Evolutionary conservation across 2,329 filamentous ascomycete species (phyloP).

Genomic region (Talaromyces sp.): DNA sequence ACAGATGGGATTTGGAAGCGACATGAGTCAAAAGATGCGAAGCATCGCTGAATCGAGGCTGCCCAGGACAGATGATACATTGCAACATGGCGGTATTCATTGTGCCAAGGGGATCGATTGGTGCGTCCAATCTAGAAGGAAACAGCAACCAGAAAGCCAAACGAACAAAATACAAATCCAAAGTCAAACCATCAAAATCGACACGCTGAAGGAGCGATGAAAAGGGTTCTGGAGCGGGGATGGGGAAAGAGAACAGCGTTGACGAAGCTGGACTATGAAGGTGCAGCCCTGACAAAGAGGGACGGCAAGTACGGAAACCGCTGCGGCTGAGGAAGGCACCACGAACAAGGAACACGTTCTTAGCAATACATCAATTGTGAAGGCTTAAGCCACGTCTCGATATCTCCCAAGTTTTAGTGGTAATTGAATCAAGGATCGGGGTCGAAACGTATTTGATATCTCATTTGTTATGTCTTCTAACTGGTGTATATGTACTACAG

Average conservation of each 20-base stretch:
- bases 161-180: constrained; percentile 1
- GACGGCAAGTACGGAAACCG: too few relatives aligned
- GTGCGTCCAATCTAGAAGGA: constrained; percentile 19
- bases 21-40: constrained; percentile 93
- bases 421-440: not conserved
- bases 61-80: constrained; percentile 82
- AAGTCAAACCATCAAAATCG: constrained; percentile 9
- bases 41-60: constrained; percentile 81
- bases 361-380: not conserved
- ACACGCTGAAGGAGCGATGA: constrained; percentile 27
- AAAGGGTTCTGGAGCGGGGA: not conserved
- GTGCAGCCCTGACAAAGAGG: not conserved
- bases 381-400: too few relatives aligned
- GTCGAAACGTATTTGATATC: constrained; percentile 1
- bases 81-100: constrained; percentile 65
- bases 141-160: constrained; percentile 30
- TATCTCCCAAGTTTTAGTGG: too few relatives aligned
- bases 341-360: too few relatives aligned
- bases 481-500: not conserved
- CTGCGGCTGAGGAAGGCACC: not conserved
- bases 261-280: not conserved
- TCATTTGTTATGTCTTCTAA: constrained; percentile 1
- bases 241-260: not conserved
- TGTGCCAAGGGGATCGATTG: constrained; percentile 14
- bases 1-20: constrained; percentile 87